Conservation (phyloP, 257 asterid genomes). For the Echites panduratus region DNA sequence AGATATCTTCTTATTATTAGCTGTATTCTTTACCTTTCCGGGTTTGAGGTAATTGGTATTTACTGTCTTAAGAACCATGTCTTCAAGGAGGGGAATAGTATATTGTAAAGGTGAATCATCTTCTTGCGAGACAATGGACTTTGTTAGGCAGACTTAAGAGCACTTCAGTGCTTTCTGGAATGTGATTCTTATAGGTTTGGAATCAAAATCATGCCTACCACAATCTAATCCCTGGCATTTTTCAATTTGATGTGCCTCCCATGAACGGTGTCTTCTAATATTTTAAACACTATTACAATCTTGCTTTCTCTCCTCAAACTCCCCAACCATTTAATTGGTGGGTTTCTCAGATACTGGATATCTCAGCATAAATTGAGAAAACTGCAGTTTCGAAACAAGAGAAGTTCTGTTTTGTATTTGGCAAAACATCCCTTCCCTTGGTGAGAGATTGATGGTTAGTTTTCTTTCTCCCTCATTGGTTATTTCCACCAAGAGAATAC, state of each 20-base stretch:
- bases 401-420: not conserved
- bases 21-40: not conserved
- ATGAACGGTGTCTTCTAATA: not conserved
- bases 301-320: not conserved
- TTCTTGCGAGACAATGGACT: not conserved
- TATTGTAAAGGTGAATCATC: not conserved
- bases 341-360: no score
- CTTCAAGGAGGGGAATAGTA: not conserved
- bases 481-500: not conserved
- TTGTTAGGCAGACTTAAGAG: not conserved
- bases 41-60: not conserved
- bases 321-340: not conserved
- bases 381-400: not conserved
- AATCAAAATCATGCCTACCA: not conserved
- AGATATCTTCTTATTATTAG: not conserved
- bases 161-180: not conserved
- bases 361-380: not conserved
- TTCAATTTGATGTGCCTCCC: not conserved
- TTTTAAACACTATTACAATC: not conserved
- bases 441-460: not conserved
- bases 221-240: not conserved
- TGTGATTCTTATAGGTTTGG: not conserved
- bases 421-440: not conserved
- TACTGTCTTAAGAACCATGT: not conserved
- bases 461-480: not conserved